These are phyloP conservation scores for Mycena floridula DNA, from an alignment of 768 basidiomycete genomes.

Conservation along the genomic window DNA sequence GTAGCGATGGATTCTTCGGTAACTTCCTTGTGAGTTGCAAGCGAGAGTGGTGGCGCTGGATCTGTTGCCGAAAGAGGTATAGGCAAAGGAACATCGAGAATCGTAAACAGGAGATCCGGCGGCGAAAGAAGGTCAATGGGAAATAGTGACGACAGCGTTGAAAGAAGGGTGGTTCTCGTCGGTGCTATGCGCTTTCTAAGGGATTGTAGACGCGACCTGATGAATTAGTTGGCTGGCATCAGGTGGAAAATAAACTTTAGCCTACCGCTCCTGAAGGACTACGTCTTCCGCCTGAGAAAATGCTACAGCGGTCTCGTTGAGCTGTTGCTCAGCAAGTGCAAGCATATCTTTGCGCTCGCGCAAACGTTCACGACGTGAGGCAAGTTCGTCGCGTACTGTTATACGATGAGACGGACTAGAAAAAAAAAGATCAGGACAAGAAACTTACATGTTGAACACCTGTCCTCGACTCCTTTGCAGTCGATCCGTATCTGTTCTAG, in stretches of 20 bases:
- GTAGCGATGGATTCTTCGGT: conserved; percentile 86
- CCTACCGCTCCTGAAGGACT: conserved; percentile 34
- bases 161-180: conserved; percentile 59
- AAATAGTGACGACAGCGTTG: conserved; percentile 70
- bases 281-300: conserved; percentile 22
- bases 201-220: conserved; percentile 39
- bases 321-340: conserved; percentile 32
- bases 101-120: conserved; percentile 83
- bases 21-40: conserved; percentile 61
- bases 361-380: conserved; percentile 37
- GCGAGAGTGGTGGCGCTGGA: conserved; percentile 75
- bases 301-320: conserved; percentile 21
- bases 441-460: conserved; percentile 40
- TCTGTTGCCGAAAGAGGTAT: conserved; percentile 71
- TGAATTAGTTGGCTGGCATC: conserved; percentile 4
- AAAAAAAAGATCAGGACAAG: conserved; percentile 1
- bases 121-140: conserved; percentile 85
- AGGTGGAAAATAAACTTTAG: conserved; percentile 6
- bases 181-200: conserved; percentile 46
- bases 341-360: conserved; percentile 41
- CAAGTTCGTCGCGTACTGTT: conserved; percentile 37
- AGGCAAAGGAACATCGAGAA: conserved; percentile 84
- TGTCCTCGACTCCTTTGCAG: conserved; percentile 33
- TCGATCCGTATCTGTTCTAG: conserved; percentile 44
- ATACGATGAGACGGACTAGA: not conserved